Base-by-base conservation (phyloP, 75 land plant species). In the Cunninghamia lanceolata region DNA sequence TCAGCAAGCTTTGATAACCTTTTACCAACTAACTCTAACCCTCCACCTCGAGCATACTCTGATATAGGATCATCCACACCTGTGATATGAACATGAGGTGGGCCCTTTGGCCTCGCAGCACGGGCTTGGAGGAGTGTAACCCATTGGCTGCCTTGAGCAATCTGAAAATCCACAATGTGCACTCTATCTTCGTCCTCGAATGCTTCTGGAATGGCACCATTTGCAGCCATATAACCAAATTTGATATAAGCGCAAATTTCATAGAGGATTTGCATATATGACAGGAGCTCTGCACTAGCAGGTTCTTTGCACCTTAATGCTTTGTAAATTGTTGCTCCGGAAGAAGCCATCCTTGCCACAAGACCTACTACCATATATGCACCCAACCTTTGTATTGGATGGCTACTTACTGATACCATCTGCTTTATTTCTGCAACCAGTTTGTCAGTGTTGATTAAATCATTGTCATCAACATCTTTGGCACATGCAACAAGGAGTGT, bases 151-250 rank as follows among this genome's bases (percentile, higher is more conserved):
- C 97, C 99, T 68, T 94, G 97, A 36, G 89, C 91, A 59, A 97
- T 93, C 82, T 95, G 93, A 83, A 97, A 95, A 82, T 97, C 97
- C 59, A 97, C 92, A 11, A 95, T 97, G 85, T 97, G 99, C 73
- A 97, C 92, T 43, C 82, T 84, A 21, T 89, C 84, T 78, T 95
- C 97, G 78, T 88, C 91, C 83, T 93, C 91, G 88, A 97, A 88
- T 15, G 96, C 96, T 80, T 97, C 97, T 5, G 95, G 94, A 45
- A 97, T 97, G 89, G 99, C 97, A 21, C 97, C 97, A 91, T 97
- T 97, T 21, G 99, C 97, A 14, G 97, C 93, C 93, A 93, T 90
- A 87, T 94, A 95, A 0, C 94, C 99, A 76, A 95, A 95, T 86
- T 97, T 97, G 91, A 95, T 90, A 86, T 94, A 97, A 0, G 99